phyloP scores from a whole-genome alignment of 2,329 filamentous ascomycete species.

The Alternaria gansuensis region DNA sequence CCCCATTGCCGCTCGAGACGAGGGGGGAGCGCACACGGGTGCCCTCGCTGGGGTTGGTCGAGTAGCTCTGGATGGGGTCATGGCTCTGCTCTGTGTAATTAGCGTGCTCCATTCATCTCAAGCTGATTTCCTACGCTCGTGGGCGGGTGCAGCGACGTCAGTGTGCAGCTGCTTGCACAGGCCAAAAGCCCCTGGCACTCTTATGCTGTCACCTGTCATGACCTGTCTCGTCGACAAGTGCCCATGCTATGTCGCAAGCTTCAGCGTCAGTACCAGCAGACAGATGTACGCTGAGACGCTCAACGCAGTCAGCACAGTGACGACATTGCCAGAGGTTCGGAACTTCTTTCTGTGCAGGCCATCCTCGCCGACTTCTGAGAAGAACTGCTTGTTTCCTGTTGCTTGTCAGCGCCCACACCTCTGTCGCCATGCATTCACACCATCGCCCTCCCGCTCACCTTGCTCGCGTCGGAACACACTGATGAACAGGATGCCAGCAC shows the following conservation, averaged over 20 bases:
- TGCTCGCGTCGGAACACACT: constrained; percentile 87
- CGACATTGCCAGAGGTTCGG: constrained; percentile 72
- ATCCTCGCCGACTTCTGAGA: constrained; percentile 69
- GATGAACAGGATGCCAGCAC: constrained; percentile 81
- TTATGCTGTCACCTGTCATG: constrained; percentile 16
- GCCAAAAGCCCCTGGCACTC: constrained; percentile 8
- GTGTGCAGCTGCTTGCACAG: constrained; percentile 14
- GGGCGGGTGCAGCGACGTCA: constrained; percentile 22
- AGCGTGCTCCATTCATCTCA: background rate
- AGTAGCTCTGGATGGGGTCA: background rate
- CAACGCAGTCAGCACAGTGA: constrained; percentile 68
- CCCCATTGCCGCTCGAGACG: constrained; percentile 5
- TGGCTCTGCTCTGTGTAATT: background rate
- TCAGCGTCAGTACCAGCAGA: constrained; percentile 67
- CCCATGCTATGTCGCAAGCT: constrained; percentile 45
- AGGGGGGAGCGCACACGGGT: background rate
- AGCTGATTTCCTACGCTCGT: background rate
- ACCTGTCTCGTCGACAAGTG: background rate
- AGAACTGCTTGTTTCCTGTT: constrained; percentile 85
- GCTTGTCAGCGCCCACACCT: constrained; percentile 21
- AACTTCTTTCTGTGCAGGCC: constrained; percentile 69
- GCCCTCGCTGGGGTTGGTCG: too few species aligned
- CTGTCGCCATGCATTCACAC: background rate
- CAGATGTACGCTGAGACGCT: constrained; percentile 69
- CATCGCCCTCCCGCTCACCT: constrained; percentile 51